Percentiles rank a stretch among this genome's conserved stretches.
These are phyloP conservation scores for Boletus rufocinnamomeus DNA, from an alignment of 768 basidiomycete species.

Conservation along the genomic window DNA sequence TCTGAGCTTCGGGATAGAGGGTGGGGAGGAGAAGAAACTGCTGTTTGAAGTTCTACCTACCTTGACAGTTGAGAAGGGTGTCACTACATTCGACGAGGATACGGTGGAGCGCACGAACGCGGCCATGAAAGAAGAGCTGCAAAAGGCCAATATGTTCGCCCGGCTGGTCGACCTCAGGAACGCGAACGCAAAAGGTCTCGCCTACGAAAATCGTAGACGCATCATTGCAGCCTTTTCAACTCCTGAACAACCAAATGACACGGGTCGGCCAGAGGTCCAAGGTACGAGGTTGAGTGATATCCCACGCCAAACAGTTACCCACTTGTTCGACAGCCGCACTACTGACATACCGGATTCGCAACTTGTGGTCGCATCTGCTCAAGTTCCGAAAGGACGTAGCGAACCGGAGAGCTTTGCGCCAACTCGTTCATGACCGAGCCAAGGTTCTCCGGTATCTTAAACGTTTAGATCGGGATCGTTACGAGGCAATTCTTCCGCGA, in stretches of 20 bases:
- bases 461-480: constrained; percentile 61
- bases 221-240: constrained; percentile 80
- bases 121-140: constrained; percentile 38
- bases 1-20: constrained; percentile 66
- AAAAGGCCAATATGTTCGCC: constrained; percentile 59
- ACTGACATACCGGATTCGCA: constrained; percentile 82
- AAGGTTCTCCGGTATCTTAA: constrained; percentile 82
- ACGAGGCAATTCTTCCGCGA: constrained; percentile 68
- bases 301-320: not conserved
- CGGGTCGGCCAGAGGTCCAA: constrained; percentile 89
- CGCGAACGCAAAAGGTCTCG: constrained; percentile 83
- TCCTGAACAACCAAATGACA: constrained; percentile 63
- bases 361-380: constrained; percentile 72
- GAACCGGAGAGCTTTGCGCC: constrained; percentile 74
- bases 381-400: constrained; percentile 72
- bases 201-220: constrained; percentile 81
- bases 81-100: constrained; percentile 21
- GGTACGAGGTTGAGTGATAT: constrained; percentile 45
- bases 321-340: constrained; percentile 64
- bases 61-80: constrained; percentile 42
- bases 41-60: constrained; percentile 70
- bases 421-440: constrained; percentile 80
- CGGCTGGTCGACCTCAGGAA: constrained; percentile 82
- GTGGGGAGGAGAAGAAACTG: constrained; percentile 50
- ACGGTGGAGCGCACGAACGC: constrained; percentile 24